Percentiles rank a stretch among this genome's conserved stretches.
Conservation (phyloP, 148 eudicot genomes). For the Spergularia marina region DNA sequence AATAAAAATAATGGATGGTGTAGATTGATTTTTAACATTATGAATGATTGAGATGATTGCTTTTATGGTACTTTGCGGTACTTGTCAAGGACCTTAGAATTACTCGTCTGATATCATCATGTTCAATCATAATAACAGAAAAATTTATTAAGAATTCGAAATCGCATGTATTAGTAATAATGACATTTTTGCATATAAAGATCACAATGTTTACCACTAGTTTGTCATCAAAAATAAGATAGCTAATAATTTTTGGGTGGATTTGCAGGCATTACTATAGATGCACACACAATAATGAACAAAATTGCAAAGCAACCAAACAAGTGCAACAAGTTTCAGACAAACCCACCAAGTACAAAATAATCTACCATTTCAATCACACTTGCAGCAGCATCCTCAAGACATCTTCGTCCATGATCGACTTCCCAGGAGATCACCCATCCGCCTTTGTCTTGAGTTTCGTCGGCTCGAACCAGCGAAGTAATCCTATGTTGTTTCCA, state of each 20-base stretch:
- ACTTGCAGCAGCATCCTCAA: constrained; percentile 18
- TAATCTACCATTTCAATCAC: constrained; percentile 22
- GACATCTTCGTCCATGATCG: not conserved
- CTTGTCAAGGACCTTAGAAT: too few relatives aligned
- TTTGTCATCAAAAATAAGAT: not conserved
- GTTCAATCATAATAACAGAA: too few relatives aligned
- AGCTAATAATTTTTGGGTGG: too few relatives aligned
- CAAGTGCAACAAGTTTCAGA: constrained; percentile 29
- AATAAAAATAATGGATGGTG: too few relatives aligned
- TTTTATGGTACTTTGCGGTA: too few relatives aligned
- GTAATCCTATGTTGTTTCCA: not conserved
- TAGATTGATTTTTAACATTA: too few relatives aligned
- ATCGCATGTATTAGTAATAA: too few relatives aligned
- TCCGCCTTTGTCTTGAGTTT: constrained; percentile 9
- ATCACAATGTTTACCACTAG: not conserved
- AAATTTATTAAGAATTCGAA: too few relatives aligned
- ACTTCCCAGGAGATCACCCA: not conserved
- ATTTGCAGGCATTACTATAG: constrained; percentile 63
- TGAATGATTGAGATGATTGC: too few relatives aligned
- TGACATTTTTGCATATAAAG: too few relatives aligned
- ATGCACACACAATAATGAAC: constrained; percentile 64
- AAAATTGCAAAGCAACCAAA: constrained; percentile 41
- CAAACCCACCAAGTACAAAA: constrained; percentile 28
- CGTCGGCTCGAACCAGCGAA: not conserved
- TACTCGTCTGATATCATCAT: too few relatives aligned